Evolutionary conservation across 2,329 filamentous ascomycete species (phyloP).

Genomic region (Scolecobasidium constrictum): DNA sequence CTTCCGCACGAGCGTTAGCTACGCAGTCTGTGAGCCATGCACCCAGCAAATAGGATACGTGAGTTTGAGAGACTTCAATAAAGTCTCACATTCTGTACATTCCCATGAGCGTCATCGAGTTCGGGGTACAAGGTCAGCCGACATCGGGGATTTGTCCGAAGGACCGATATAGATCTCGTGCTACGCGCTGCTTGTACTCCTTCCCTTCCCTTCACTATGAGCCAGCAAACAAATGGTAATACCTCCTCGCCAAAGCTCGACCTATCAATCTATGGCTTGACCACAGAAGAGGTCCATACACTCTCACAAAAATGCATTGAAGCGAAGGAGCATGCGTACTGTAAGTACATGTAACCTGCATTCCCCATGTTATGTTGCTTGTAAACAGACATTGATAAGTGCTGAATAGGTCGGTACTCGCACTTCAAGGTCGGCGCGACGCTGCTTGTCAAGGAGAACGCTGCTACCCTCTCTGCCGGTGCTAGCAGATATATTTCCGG

Average conservation of each 20-base stretch:
- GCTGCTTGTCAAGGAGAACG: slow-evolving; percentile 41
- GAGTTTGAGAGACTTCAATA: too few species aligned
- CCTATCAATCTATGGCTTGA: slow-evolving; percentile 38
- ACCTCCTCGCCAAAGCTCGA: background rate
- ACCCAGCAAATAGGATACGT: too few species aligned
- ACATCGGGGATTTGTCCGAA: background rate
- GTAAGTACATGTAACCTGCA: slow-evolving; percentile 32
- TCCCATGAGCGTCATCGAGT: too few species aligned
- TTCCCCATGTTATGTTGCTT: background rate
- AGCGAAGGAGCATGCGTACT: slow-evolving; percentile 74
- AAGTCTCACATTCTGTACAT: too few species aligned
- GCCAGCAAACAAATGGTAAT: background rate
- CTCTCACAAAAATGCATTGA: slow-evolving; percentile 53
- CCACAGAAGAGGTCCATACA: slow-evolving; percentile 49
- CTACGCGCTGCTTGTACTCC: background rate
- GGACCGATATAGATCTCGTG: background rate
- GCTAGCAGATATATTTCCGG: slow-evolving; percentile 52
- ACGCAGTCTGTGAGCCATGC: too few species aligned
- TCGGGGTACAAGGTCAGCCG: background rate
- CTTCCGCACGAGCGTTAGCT: too few species aligned
- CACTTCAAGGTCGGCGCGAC: slow-evolving; percentile 83
- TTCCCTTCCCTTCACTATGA: background rate
- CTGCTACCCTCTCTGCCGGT: slow-evolving; percentile 13
- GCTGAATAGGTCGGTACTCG: slow-evolving; percentile 61
- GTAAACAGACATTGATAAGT: slow-evolving; percentile 4